phyloP scores from a whole-genome alignment of 306 rosid genomes.

The Carpinus fangiana region DNA sequence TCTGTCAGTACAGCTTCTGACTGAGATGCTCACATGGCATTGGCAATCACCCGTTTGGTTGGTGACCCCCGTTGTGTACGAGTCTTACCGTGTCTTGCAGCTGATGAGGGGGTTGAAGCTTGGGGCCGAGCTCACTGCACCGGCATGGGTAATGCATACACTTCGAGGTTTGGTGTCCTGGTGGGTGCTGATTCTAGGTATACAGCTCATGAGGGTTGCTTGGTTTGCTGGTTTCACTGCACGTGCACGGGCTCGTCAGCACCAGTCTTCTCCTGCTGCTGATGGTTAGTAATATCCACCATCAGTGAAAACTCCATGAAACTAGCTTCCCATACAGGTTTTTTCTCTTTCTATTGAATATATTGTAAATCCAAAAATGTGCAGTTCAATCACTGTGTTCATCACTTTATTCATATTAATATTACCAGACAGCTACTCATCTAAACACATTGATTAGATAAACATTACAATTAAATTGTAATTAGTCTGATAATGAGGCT shows the following conservation, averaged over 20 bases:
- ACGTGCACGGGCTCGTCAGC: slow-evolving; percentile 37
- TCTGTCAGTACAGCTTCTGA: slow-evolving; percentile 70
- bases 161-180: slow-evolving; percentile 80
- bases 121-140: slow-evolving; percentile 72
- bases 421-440: too few species aligned
- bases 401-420: neutral
- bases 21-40: slow-evolving; percentile 87
- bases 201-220: slow-evolving; percentile 96
- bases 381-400: slow-evolving; percentile 16
- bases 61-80: slow-evolving; percentile 78
- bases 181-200: slow-evolving; percentile 89
- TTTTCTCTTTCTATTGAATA: neutral
- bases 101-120: slow-evolving; percentile 92
- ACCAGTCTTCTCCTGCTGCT: slow-evolving; percentile 33
- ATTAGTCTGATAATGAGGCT: neutral
- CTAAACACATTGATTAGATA: neutral
- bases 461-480: neutral
- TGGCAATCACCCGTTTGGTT: slow-evolving; percentile 98
- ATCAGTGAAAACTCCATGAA: neutral
- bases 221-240: slow-evolving; percentile 86
- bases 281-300: slow-evolving; percentile 22
- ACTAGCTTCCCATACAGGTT: neutral
- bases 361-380: slow-evolving; percentile 2
- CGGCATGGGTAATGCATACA: slow-evolving; percentile 76
- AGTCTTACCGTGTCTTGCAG: slow-evolving; percentile 85